phyloP scores from a whole-genome alignment of 73 alveolate genomes.

The Paramecium biaurelia region DNA sequence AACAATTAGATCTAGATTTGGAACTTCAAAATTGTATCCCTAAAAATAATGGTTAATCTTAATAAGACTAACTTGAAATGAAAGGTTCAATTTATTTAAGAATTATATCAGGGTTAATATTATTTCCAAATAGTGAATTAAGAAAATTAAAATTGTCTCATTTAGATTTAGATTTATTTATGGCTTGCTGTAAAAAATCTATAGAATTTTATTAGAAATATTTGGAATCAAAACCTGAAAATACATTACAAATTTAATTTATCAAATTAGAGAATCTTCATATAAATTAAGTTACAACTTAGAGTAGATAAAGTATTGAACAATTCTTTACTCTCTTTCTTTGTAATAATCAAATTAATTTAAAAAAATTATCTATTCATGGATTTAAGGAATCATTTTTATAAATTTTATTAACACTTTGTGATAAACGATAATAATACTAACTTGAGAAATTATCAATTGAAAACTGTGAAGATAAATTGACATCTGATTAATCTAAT shows the following conservation, averaged over 20 bases:
- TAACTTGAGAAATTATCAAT: not conserved
- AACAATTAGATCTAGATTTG: not conserved
- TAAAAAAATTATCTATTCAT: not conserved
- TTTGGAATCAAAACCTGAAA: not conserved
- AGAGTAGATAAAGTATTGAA: not conserved
- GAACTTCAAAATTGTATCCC: not conserved
- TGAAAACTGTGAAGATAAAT: not conserved
- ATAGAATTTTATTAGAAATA: not conserved
- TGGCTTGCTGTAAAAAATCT: not conserved
- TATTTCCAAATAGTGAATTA: not conserved
- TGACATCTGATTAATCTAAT: not conserved
- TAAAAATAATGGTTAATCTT: not conserved
- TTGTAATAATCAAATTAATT: constrained; percentile 1
- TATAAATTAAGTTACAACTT: not conserved
- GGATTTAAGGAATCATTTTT: not conserved
- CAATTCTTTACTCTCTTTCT: not conserved
- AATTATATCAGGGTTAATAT: not conserved
- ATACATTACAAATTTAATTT: not conserved
- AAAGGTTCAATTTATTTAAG: not conserved
- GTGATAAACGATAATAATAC: not conserved
- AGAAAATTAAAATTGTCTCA: not conserved
- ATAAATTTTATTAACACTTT: not conserved
- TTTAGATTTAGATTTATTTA: constrained; percentile 24
- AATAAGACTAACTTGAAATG: not conserved
- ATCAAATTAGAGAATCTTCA: not conserved